Evolutionary conservation across 441 rosid species (phyloP), one percentile per base, ranked within the genome.

Genomic region (Populus hybrid): DNA sequence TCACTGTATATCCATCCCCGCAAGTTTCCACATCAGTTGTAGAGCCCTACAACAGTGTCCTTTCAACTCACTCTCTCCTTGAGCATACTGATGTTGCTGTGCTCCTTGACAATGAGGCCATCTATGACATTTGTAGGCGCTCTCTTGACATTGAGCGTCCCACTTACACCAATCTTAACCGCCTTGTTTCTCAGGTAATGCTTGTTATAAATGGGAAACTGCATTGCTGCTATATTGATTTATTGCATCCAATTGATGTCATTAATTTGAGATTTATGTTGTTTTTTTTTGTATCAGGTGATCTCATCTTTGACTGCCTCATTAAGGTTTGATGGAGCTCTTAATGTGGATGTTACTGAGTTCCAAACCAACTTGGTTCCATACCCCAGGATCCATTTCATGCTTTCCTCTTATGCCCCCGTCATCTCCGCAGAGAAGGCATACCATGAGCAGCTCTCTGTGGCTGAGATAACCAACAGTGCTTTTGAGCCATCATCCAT

Each of bases 311-410:
- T 91, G 83, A 89, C 95, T 76, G 91, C 95, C 9, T 91, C 93
- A 4, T 79, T 90, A 21, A 87, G 93, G 89, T 91, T 91, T 0
- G 93, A 91, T 74, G 95, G 95, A 80, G 94, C 95, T 2, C 76
- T 91, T 40, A 90, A 90, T 21, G 94, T 91, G 71, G 95, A 91
- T 73, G 91, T 90, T 20, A 91, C 92, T 56, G 95, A 91, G 67
- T 91, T 90, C 91, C 94, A 91, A 78, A 90, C 95, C 77, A 91
- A 91, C 77, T 77, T 91, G 88, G 95, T 91, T 29, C 95, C 95
- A 0, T 91, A 89, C 83, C 93, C 93, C 65, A 91, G 95, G 70
- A 89, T 91, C 76, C 95, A 91, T 85, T 91, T 91, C 80, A 91
- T 91, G 92, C 95, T 91, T 84, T 91, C 92, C 69, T 91, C 91